A percentile compares a stretch with the other conserved stretches of the same genome.
These are phyloP conservation scores for Fagopyrum tataricum DNA, from an alignment of 148 eudicot species.

Conservation along the genomic window DNA sequence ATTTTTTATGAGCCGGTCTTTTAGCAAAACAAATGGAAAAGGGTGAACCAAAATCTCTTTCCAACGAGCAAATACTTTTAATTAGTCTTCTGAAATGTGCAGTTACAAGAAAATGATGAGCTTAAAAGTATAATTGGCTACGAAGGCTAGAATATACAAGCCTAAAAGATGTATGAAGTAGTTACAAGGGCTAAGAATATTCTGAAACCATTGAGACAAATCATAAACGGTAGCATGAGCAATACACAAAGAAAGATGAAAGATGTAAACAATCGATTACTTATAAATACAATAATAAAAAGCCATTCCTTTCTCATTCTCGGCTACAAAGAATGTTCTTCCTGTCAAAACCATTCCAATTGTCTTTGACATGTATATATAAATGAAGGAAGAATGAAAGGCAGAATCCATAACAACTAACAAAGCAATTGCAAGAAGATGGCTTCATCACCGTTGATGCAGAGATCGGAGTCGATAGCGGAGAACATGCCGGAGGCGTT, in stretches of 20 bases:
- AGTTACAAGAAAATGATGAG: background rate
- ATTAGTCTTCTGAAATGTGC: too few relatives aligned
- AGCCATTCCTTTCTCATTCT: conserved; percentile 10
- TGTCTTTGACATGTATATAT: background rate
- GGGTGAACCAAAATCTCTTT: too few relatives aligned
- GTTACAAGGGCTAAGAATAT: background rate
- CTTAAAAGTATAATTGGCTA: background rate
- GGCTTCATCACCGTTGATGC: conserved; percentile 39
- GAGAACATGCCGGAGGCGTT: conserved; percentile 86
- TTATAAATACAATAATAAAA: background rate
- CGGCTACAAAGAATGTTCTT: conserved; percentile 6
- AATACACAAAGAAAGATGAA: conserved; percentile 4
- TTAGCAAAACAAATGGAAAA: too few relatives aligned
- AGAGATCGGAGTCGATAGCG: conserved; percentile 58
- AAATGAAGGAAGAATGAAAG: background rate
- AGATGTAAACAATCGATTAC: background rate
- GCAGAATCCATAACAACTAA: background rate
- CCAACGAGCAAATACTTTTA: too few relatives aligned
- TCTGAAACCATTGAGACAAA: background rate
- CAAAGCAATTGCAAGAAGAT: background rate
- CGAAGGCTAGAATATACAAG: conserved; percentile 9
- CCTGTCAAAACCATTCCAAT: background rate
- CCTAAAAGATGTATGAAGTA: background rate
- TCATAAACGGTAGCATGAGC: background rate
- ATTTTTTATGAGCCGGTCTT: too few relatives aligned